Evolutionary conservation across 2,329 filamentous ascomycete species (phyloP), one percentile per base, ranked within the genome.

Genomic region (Aspergillus chevalieri): DNA sequence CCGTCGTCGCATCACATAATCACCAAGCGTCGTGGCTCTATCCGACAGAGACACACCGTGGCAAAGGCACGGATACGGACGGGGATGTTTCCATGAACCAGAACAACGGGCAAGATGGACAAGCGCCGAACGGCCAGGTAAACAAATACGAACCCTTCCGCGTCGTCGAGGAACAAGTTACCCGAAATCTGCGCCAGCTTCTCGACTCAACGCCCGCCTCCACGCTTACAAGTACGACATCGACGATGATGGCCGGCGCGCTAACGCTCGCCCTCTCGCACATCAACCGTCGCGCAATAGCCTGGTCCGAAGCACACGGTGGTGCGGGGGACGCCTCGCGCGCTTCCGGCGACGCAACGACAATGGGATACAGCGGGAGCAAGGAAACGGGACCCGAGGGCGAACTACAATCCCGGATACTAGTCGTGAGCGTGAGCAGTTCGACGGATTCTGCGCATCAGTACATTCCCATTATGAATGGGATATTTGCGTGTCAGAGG

Each of bases 401-500:
- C 12, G 34, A 10, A 15, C 75, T 93, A 17, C 85, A 87, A 57
- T 86, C 85, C 12, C 87, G 93, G 52, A 95, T 98, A 62, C 79
- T 98, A 48, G 84, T 97, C 55, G 69, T 98, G 47, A 95, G 88
- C 44, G 90, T 96, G 4, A 95, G 89, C 43, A 89, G 89, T 12
- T 94, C 89, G 36, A 89, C 89, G 63, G 87, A 92, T 61, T 82
- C 95, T 0, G 84, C 90, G 4, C 87, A 82, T 53, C 84, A 97
- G 69, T 98, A 98, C 74, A 98, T 98, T 49, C 87, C 92, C 0
- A 93, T 95, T 58, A 98, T 98, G 93, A 98, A 98, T 73, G 83
- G 86, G 61, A 95, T 97, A 53, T 98, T 98, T 70, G 93, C 93
- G 2, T 93, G 92, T 51, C 88, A 95, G 63, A 85, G 92, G 56